Evolutionary conservation across 768 basidiomycete genomes (phyloP).

Genomic region (Punctularia strigosozonata): DNA sequence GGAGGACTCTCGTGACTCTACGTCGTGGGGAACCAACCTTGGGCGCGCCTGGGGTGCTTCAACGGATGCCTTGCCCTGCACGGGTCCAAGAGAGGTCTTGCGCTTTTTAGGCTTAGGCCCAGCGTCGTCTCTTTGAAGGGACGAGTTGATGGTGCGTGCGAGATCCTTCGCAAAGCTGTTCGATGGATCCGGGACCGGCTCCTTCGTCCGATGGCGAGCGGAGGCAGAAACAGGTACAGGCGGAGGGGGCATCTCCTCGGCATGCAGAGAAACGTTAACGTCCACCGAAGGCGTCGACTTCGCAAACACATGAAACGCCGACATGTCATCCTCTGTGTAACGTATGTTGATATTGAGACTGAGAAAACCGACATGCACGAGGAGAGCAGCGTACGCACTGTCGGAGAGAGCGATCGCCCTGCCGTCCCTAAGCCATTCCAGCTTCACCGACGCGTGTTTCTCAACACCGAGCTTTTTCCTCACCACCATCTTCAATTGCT

Average conservation of each 20-base stretch:
- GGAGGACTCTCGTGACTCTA: too few relatives aligned
- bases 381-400: slow-evolving; percentile 28
- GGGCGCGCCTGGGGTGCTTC: too few relatives aligned
- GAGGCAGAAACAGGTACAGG: too few relatives aligned
- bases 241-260: slow-evolving; percentile 14
- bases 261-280: slow-evolving; percentile 15
- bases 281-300: slow-evolving; percentile 16
- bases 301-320: slow-evolving; percentile 48
- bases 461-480: slow-evolving; percentile 48
- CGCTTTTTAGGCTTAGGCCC: too few relatives aligned
- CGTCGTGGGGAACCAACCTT: too few relatives aligned
- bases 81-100: too few relatives aligned
- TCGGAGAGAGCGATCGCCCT: slow-evolving; percentile 62
- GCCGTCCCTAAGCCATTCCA: slow-evolving; percentile 43
- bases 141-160: too few relatives aligned
- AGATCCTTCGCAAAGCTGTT: too few relatives aligned
- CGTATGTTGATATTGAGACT: neutral
- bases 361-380: slow-evolving; percentile 3
- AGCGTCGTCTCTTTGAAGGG: too few relatives aligned
- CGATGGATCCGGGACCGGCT: too few relatives aligned
- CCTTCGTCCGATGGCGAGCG: too few relatives aligned
- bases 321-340: slow-evolving; percentile 63
- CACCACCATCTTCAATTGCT: slow-evolving; percentile 44
- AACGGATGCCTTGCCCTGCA: too few relatives aligned
- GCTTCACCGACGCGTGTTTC: slow-evolving; percentile 20